A percentile compares a stretch with the other conserved stretches of the same genome.
Conservation (phyloP, 164 flowering plant genomes). For the Liriodendron chinense region DNA sequence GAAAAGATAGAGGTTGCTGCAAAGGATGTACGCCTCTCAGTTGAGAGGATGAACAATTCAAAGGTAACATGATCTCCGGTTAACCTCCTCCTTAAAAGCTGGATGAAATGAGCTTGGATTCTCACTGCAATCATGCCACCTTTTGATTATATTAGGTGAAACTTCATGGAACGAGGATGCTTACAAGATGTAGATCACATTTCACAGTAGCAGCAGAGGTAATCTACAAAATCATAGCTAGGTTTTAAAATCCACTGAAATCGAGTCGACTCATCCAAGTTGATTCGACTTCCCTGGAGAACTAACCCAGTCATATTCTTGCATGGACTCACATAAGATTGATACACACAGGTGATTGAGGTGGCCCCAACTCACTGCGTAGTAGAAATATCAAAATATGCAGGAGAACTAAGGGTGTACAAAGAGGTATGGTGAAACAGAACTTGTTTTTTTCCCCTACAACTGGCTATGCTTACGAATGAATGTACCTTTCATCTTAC, state of each 20-base stretch:
- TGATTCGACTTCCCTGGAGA: neutral
- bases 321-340: neutral
- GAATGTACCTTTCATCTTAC: neutral
- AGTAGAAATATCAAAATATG: constrained; percentile 65
- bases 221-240: neutral
- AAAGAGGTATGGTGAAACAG: constrained; percentile 37
- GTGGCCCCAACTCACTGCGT: constrained; percentile 74
- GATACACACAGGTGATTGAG: constrained; percentile 51
- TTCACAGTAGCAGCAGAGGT: constrained; percentile 66
- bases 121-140: neutral
- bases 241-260: neutral
- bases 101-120: neutral
- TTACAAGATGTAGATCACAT: constrained; percentile 42
- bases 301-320: neutral
- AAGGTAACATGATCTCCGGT: constrained; percentile 37
- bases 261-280: too few species aligned
- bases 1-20: constrained; percentile 76
- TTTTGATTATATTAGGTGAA: constrained; percentile 32
- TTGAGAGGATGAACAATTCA: constrained; percentile 47
- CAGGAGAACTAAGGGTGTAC: constrained; percentile 50
- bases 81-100: neutral
- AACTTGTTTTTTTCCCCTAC: neutral
- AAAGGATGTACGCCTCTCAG: constrained; percentile 49
- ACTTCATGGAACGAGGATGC: constrained; percentile 39
- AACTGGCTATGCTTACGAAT: neutral